Evolutionary conservation across 108 stramenopile species (phyloP), one percentile per base, ranked within the genome.

Genomic region (Skeletonema grethae): DNA sequence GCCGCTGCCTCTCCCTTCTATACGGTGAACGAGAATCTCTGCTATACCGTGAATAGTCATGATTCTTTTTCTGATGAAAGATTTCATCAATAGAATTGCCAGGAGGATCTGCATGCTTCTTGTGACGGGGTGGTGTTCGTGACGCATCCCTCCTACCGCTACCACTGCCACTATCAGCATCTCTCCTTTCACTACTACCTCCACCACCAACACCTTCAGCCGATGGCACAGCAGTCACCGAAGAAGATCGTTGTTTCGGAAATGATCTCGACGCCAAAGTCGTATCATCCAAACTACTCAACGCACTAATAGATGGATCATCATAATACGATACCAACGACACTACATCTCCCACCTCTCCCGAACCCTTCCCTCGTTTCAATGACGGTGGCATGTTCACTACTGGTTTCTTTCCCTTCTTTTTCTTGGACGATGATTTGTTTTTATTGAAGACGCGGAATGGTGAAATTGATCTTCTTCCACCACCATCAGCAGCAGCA

Each of bases 81-180:
- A 43, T 43, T 15, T 43, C 69, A 59, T 69, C 69, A 45, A 69
- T 69, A 5, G 38, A 69, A 59, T 58, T 69, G 30, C 69, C 69
- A 10, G 69, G 69, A 2, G 69, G 69, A 69, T 69, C 69, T 29
- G 31, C 34, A 25, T 65, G 45, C 43, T 65, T 31, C 22, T 63
- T 43, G 2, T 43, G 13, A 2, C 41, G 41, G 2, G 41, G 41
- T 5, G 41, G 41, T 43, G 41, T 43, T 43, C 10, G 41, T 43
- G 41, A 43, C 15, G 41, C 15, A 43, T 43, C 41, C 15, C 36
- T 38, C 36, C 36, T 38, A 38, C 25, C 25, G 25, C 36, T 38
- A 1, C 10, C 9, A 38, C 36, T 11, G 2, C 32, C 4, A 34
- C 36, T 11, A 0, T 0, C 36, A 1, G 36, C 10, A 38, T 11